Base-by-base conservation (phyloP, 1,139 yeast genomes). In the Geotrichum bryndzae region DNA sequence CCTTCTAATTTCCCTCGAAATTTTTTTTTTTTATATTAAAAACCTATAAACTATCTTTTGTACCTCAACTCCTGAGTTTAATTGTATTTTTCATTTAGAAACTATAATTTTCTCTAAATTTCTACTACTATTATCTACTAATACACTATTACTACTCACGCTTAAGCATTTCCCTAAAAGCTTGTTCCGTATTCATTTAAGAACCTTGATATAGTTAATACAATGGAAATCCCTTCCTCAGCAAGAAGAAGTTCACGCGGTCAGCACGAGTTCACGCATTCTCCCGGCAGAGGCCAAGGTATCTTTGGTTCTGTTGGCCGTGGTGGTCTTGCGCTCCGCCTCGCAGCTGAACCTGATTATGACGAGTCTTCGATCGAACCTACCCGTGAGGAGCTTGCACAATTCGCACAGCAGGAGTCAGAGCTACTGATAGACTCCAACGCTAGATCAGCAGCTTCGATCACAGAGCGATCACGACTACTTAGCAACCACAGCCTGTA, bases 221-320 rank as follows among this genome's bases (percentile, higher is more conserved):
- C 1, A 15, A 41, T 41, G 46, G 46, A 41, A 41, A 41, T 41
- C 22, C 46, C 46, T 11, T 35, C 41, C n/a, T 41, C 31, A 27
- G 31, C 46, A 41, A 15, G 46, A 41, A 41, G n/a, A n/a, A 41
- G 46, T 15, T 51, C 60, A 7, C 60, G 51, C 33, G 33, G 57
- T 13, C 60, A 41, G 23, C 61, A 61, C 45, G 63, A 54, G 8
- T 61, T 61, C 31, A 54, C 63, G 2, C 57, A 56, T 38, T 57
- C 63, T 18, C 63, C 63, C 1, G 22, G 54, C 41, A 38, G 50
- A 13, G 58, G 61, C 7, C 63, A 57, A 11, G 51, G 53, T 22
- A 54, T 53, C 58, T 54, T 57, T 51, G 76, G 75, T 29, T 73
- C 76, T 11, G 67, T 71, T 1, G 77, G 77, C 15, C 70, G 76